phyloP scores from a whole-genome alignment of 2,329 filamentous ascomycete genomes.

The Stagonosporopsis tanaceti region DNA sequence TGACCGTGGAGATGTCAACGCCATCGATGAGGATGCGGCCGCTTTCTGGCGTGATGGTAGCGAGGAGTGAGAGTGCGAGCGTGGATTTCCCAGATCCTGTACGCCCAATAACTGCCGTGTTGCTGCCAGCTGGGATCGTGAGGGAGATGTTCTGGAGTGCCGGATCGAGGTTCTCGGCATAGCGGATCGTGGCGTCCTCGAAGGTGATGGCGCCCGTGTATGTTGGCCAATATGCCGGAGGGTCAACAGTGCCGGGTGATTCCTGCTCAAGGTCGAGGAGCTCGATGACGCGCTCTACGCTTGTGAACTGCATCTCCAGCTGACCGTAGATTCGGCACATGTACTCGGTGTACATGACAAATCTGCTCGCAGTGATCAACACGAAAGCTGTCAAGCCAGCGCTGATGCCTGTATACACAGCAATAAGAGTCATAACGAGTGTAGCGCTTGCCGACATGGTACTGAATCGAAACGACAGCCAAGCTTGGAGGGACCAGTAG shows the following conservation, averaged over 20 bases:
- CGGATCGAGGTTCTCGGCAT: slow-evolving; percentile 78
- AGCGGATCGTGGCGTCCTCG: slow-evolving; percentile 78
- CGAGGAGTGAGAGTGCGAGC: slow-evolving; percentile 68
- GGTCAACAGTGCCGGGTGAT: slow-evolving; percentile 68
- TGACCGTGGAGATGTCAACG: slow-evolving; percentile 67
- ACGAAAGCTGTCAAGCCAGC: slow-evolving; percentile 86
- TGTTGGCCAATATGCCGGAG: slow-evolving; percentile 79
- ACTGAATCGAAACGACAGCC: slow-evolving; percentile 84
- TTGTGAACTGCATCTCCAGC: slow-evolving; percentile 91
- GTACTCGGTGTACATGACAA: slow-evolving; percentile 72
- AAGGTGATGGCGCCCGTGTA: slow-evolving; percentile 77
- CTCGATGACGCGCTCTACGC: slow-evolving; percentile 85
- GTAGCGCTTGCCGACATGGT: slow-evolving; percentile 75
- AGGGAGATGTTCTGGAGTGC: slow-evolving; percentile 75
- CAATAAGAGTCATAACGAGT: slow-evolving; percentile 75
- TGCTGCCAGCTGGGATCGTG: slow-evolving; percentile 77
- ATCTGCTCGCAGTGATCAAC: slow-evolving; percentile 73
- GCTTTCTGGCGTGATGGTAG: slow-evolving; percentile 58
- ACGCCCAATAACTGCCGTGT: slow-evolving; percentile 80
- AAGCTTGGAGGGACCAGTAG: slow-evolving; percentile 86
- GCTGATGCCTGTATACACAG: slow-evolving; percentile 76
- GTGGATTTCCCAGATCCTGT: slow-evolving; percentile 84
- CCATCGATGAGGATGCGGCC: slow-evolving; percentile 68
- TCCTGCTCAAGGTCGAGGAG: slow-evolving; percentile 82
- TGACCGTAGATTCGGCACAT: slow-evolving; percentile 83